A percentile compares a stretch with the other conserved stretches of the same genome.
Evolutionary conservation across 352 stramenopile species (phyloP).

Genomic region (Globisporangium paddicum): DNA sequence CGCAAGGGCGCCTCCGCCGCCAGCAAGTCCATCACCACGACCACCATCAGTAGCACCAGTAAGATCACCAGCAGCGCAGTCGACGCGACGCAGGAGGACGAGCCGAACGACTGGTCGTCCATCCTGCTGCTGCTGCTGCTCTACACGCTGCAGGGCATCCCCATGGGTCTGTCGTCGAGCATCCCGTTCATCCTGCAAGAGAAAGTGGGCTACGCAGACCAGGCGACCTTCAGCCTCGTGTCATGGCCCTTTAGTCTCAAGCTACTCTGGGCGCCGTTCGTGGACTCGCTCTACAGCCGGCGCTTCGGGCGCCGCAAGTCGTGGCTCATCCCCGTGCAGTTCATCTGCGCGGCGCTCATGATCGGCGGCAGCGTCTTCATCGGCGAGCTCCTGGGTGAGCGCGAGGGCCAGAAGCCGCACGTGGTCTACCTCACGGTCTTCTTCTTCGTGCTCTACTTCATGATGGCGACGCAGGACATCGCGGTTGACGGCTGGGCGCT

Average conservation of each 20-base stretch:
- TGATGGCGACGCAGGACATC: slow-evolving; percentile 99
- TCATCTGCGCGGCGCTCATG: slow-evolving; percentile 95
- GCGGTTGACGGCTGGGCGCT: slow-evolving; percentile 99
- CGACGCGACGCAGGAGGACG: slow-evolving; percentile 19
- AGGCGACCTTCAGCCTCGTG: slow-evolving; percentile 97
- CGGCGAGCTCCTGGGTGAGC: slow-evolving; percentile 79
- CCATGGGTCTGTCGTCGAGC: slow-evolving; percentile 96
- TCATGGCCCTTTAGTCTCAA: slow-evolving; percentile 99
- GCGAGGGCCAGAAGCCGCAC: slow-evolving; percentile 76
- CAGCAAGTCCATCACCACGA: background rate
- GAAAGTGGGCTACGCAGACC: slow-evolving; percentile 95
- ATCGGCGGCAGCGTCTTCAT: slow-evolving; percentile 86
- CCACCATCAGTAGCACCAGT: background rate
- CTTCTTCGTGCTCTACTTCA: slow-evolving; percentile 98
- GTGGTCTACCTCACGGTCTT: slow-evolving; percentile 93
- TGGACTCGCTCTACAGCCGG: slow-evolving; percentile 92
- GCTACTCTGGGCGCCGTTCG: slow-evolving; percentile 98
- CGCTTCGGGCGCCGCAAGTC: slow-evolving; percentile 93
- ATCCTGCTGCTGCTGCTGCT: slow-evolving; percentile 95
- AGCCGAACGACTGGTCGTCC: slow-evolving; percentile 57
- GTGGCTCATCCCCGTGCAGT: slow-evolving; percentile 97
- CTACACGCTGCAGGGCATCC: slow-evolving; percentile 99
- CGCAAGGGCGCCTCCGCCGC: slow-evolving; percentile 14
- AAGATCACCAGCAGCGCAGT: background rate
- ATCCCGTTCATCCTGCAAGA: slow-evolving; percentile 99